Percentiles rank a stretch among this genome's conserved stretches.
Evolutionary conservation across 345 rosid genomes (phyloP).

Genomic region (Draba incana): DNA sequence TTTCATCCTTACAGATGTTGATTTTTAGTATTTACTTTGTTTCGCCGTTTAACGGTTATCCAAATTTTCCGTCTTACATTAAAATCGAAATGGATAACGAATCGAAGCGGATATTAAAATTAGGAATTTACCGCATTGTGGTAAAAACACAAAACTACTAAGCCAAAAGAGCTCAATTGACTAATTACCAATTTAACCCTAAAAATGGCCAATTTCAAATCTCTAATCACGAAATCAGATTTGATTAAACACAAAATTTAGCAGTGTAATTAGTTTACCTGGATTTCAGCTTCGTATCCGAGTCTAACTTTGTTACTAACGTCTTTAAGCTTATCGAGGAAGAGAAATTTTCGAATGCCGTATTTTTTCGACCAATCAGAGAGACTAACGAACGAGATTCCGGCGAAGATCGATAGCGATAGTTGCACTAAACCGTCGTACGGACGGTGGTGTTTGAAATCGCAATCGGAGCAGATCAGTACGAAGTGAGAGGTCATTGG

Average conservation of each 20-base stretch:
- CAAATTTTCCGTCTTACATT: too few species aligned
- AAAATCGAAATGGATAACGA: too few species aligned
- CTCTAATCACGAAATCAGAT: background rate
- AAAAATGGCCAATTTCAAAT: background rate
- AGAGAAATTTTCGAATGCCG: conserved; percentile 64
- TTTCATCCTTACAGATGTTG: too few species aligned
- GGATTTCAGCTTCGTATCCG: conserved; percentile 65
- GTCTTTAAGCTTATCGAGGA: conserved; percentile 67
- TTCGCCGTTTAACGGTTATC: too few species aligned
- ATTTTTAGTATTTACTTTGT: too few species aligned
- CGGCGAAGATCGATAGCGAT: conserved; percentile 72
- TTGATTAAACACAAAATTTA: background rate
- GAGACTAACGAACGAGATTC: conserved; percentile 64
- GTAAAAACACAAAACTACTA: too few species aligned
- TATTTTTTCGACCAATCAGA: conserved; percentile 67
- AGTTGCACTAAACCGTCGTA: conserved; percentile 69
- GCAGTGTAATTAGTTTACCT: conserved; percentile 41
- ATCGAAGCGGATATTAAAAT: too few species aligned
- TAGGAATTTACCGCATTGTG: too few species aligned
- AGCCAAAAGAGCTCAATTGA: too few species aligned
- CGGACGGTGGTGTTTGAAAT: conserved; percentile 60
- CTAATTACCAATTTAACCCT: background rate
- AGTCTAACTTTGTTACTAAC: conserved; percentile 54
- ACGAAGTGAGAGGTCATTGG: conserved; percentile 80
- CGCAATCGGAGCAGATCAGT: conserved; percentile 62